Evolutionary conservation across 2,329 filamentous ascomycete species (phyloP).

Genomic region (Talaromyces islandicus): DNA sequence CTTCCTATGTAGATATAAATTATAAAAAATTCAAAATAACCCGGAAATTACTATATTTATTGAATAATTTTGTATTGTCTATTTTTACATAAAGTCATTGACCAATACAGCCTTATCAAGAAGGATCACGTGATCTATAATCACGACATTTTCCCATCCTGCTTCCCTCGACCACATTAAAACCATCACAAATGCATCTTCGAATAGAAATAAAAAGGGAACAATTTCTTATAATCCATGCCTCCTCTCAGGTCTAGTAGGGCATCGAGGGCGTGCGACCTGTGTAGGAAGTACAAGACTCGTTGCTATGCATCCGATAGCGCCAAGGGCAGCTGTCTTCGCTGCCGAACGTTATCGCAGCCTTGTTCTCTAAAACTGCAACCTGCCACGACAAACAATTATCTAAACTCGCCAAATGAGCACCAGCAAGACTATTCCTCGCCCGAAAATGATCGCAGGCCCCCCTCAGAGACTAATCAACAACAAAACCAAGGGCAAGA

Average conservation of each 20-base stretch:
- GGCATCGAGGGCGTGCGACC: constrained; percentile 29
- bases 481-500: background rate
- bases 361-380: constrained; percentile 25
- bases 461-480: background rate
- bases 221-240: background rate
- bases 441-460: background rate
- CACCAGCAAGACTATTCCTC: background rate
- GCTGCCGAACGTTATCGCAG: constrained; percentile 32
- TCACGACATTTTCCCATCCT: constrained; percentile 1
- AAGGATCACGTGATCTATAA: background rate
- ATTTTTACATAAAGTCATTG: background rate
- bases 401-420: background rate
- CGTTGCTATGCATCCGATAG: constrained; percentile 32
- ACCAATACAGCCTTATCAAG: background rate
- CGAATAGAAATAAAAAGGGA: background rate
- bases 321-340: constrained; percentile 26
- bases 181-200: background rate
- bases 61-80: background rate
- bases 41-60: background rate
- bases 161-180: background rate
- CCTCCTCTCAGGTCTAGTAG: constrained; percentile 12
- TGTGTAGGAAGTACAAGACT: constrained; percentile 38
- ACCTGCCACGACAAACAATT: background rate
- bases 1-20: background rate
- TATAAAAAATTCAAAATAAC: no score